Evolutionary conservation across 768 basidiomycete species (phyloP).

Genomic region (Boletus subparvulus): DNA sequence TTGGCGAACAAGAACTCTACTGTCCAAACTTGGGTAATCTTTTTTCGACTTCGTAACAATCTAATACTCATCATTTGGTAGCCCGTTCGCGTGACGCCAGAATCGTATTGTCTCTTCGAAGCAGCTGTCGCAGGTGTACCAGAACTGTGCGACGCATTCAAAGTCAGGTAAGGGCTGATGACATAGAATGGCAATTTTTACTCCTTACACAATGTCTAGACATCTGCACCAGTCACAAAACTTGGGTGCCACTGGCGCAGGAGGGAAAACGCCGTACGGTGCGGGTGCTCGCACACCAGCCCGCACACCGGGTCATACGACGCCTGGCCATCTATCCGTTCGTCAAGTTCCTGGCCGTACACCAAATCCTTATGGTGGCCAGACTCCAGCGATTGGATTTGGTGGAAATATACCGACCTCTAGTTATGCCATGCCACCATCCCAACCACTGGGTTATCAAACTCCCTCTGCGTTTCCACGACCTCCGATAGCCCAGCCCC

Average conservation of each 20-base stretch:
- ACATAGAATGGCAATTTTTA: neutral
- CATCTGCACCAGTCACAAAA: conserved; percentile 80
- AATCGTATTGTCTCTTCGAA: conserved; percentile 88
- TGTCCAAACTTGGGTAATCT: conserved; percentile 84
- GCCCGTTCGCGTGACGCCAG: conserved; percentile 85
- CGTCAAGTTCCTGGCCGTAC: conserved; percentile 67
- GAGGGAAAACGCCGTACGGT: conserved; percentile 80
- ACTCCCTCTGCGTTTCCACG: conserved; percentile 39
- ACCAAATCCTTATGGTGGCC: conserved; percentile 72
- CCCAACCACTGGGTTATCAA: conserved; percentile 44
- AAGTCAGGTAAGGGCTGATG: conserved; percentile 60
- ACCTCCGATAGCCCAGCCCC: conserved; percentile 41
- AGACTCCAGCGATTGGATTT: conserved; percentile 35
- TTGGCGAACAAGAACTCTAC: conserved; percentile 86
- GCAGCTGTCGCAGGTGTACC: conserved; percentile 88
- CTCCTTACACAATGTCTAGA: conserved; percentile 36
- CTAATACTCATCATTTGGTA: conserved; percentile 29
- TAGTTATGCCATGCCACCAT: conserved; percentile 31
- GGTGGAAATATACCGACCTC: conserved; percentile 28
- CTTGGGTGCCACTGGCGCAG: conserved; percentile 48
- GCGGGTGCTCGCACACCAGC: conserved; percentile 76
- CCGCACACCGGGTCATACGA: conserved; percentile 68
- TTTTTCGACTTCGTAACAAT: neutral
- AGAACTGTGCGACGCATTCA: conserved; percentile 96
- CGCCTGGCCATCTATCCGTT: conserved; percentile 78